Percentiles rank a stretch among this genome's conserved stretches.
These are phyloP conservation scores for Rhizopogon rudus DNA, from an alignment of 768 basidiomycete species.

Conservation along the genomic window DNA sequence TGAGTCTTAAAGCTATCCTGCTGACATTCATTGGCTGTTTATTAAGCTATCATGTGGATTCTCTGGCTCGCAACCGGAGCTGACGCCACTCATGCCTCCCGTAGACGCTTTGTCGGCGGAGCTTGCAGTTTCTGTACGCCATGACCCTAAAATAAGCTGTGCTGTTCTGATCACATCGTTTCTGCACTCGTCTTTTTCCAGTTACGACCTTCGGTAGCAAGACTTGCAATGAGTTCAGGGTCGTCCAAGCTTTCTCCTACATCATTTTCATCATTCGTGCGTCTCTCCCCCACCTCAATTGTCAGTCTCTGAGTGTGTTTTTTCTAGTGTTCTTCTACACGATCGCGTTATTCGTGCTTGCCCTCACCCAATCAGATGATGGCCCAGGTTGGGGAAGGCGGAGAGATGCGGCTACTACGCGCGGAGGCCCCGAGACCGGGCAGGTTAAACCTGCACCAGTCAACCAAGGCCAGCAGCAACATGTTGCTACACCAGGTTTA, in stretches of 20 bases:
- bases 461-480: not conserved
- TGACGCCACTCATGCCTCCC: constrained; percentile 13
- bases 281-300: constrained; percentile 1
- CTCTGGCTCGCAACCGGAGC: constrained; percentile 36
- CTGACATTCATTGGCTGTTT: not conserved
- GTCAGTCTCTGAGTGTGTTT: not conserved
- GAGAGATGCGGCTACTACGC: too few species aligned
- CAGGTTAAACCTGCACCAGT: not conserved
- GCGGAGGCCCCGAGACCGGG: not conserved
- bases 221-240: constrained; percentile 26
- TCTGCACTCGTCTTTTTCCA: not conserved
- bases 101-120: not conserved
- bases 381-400: too few species aligned
- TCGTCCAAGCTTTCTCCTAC: constrained; percentile 30
- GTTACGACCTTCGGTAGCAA: constrained; percentile 3
- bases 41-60: constrained; percentile 29
- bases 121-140: constrained; percentile 5
- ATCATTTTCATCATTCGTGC: constrained; percentile 30
- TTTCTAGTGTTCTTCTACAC: constrained; percentile 30
- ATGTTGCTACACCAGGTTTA: not conserved
- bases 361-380: not conserved
- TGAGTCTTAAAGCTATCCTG: not conserved
- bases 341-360: constrained; percentile 16
- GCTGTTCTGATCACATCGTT: not conserved
- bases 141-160: not conserved